A percentile compares a stretch with the other conserved stretches of the same genome.
Conservation (phyloP, 129 eudicot species). For the Chrysanthemum lavandulifolium region DNA sequence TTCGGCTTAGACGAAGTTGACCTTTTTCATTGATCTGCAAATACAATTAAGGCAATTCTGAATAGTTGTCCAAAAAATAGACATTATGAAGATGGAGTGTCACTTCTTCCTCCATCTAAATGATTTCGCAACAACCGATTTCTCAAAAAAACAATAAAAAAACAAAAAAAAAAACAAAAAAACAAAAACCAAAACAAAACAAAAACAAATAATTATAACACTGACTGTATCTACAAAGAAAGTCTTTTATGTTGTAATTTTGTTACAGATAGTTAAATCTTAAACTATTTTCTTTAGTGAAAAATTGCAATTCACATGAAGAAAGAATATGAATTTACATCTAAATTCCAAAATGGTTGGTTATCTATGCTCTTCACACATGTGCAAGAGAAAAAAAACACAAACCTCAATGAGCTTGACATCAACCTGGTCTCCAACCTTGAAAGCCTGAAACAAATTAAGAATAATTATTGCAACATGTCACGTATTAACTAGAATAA, state of each 20-base stretch:
- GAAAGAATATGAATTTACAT: neutral
- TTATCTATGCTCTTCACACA: neutral
- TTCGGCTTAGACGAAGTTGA: constrained; percentile 92
- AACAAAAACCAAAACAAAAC: no score
- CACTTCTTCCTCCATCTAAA: no score
- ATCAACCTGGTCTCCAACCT: constrained; percentile 90
- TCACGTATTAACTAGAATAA: constrained; percentile 7
- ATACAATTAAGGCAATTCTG: neutral
- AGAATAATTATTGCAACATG: neutral
- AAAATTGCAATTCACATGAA: neutral
- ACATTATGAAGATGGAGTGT: neutral
- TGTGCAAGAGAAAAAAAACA: constrained; percentile 7
- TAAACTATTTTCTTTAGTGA: neutral
- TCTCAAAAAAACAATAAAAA: no score
- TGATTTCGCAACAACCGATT: no score
- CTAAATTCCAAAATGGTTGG: neutral
- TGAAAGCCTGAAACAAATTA: constrained; percentile 59
- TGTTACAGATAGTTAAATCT: neutral
- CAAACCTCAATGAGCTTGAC: constrained; percentile 96
- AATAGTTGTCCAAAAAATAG: constrained; percentile 1
- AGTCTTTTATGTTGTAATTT: no score
- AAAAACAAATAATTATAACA: no score
- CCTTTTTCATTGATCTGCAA: constrained; percentile 96
- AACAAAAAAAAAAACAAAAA: no score
- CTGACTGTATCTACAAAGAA: no score